A percentile compares a stretch with the other conserved stretches of the same genome.
These are phyloP conservation scores for Dissophora globulifera DNA, from an alignment of 192 early-diverging fungal genomes.

Conservation along the genomic window DNA sequence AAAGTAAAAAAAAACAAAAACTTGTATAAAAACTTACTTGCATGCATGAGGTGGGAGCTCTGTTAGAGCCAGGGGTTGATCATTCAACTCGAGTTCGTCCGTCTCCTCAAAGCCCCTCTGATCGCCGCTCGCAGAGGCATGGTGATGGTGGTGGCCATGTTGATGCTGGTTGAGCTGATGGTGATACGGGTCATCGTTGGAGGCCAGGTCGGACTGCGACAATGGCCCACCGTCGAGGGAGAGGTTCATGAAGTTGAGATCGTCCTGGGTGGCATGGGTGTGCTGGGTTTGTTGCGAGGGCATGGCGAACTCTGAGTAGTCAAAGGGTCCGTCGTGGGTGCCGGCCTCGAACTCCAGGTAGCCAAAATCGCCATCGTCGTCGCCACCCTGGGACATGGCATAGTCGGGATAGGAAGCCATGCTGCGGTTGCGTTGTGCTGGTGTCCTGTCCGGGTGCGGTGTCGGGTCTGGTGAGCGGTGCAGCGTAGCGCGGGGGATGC, in stretches of 20 bases:
- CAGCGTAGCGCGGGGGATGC: too few species aligned
- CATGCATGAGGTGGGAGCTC: constrained; percentile 87
- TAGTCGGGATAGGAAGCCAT: constrained; percentile 54
- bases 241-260: constrained; percentile 60
- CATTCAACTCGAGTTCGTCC: constrained; percentile 66
- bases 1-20: not conserved
- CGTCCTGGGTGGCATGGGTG: constrained; percentile 51
- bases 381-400: constrained; percentile 54
- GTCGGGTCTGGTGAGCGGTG: too few species aligned
- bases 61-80: constrained; percentile 57
- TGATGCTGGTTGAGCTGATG: constrained; percentile 24
- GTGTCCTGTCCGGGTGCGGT: too few species aligned
- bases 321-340: constrained; percentile 75
- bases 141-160: constrained; percentile 6
- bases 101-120: constrained; percentile 60
- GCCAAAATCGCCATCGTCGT: constrained; percentile 62
- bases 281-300: constrained; percentile 57
- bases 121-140: constrained; percentile 12
- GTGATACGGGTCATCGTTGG: constrained; percentile 10
- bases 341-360: constrained; percentile 68
- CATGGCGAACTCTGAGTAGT: constrained; percentile 66
- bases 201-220: constrained; percentile 36
- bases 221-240: constrained; percentile 43
- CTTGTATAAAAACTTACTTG: constrained; percentile 40
- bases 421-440: not conserved